Base-by-base conservation (phyloP, 768 basidiomycete species). In the Trametes coccinea region DNA sequence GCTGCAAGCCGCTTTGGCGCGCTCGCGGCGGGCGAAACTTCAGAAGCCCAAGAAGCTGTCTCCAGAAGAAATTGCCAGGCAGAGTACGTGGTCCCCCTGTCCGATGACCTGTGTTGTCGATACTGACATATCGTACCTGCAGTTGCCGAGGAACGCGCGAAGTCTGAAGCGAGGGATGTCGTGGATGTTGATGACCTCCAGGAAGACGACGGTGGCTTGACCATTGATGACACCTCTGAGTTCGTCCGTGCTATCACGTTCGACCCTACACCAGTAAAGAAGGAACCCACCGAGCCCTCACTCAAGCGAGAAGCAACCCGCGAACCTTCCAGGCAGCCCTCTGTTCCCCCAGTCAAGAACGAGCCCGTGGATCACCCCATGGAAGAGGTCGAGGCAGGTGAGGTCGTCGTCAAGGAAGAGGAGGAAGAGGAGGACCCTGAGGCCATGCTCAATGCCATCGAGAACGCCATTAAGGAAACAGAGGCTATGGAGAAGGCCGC, bases 161-260 rank as follows among this genome's bases (percentile, higher is more conserved):
- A 78, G 58, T 82, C 88, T 55, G 83, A 83, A 50, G 47, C 56
- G 10, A 74, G 73, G 31, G 76, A 79, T 30, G 70, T 70, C 5
- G 74, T 82, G 61, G 81, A 83, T 47, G 73, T 78, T 13, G 77
- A 81, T n/a, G 80, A 82, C 29, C 78, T 70, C 16, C 80, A 79
- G 1, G 77, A 67, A 4, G 83, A 79, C 27, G 79, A 75, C 2
- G 78, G 74, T 17, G 90, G 89, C 22, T 78, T 98, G 34, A 91
- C 90, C 0, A 94, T 99, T 64, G 95, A 98, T 70, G 95, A 98
- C 67, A 98, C 96, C 0, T 93, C 94, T 0, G 96, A 98, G 73
- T 99, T 99, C 66, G 92, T 98, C 43, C 87, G 95, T 16, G 87
- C 87, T 14, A 91, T 93, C 49, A 85, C 86, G 2, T 86, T 85